phyloP scores from a whole-genome alignment of 495 filamentous ascomycete species.

The Talaromyces adpressus region DNA sequence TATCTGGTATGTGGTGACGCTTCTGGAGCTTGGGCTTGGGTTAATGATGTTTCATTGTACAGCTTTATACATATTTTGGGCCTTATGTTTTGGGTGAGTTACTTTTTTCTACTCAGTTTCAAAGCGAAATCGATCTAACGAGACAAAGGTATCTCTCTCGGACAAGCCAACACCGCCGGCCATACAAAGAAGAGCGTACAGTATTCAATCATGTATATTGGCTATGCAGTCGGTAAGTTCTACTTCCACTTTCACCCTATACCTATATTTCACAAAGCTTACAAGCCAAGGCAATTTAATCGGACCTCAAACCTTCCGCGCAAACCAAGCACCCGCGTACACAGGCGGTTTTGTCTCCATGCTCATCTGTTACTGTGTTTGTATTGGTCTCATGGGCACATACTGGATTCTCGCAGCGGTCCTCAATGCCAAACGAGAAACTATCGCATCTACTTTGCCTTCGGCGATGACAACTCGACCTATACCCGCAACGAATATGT shows the following conservation, averaged over 20 bases:
- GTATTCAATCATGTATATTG: constrained; percentile 23
- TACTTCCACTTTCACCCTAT: constrained; percentile 6
- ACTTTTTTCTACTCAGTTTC: neutral
- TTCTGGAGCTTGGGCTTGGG: neutral
- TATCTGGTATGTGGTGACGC: constrained; percentile 19
- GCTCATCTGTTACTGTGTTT: constrained; percentile 22
- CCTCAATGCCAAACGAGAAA: constrained; percentile 14
- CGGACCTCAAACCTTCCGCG: constrained; percentile 54
- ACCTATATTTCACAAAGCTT: neutral
- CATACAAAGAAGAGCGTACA: constrained; percentile 26
- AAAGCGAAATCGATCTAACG: neutral
- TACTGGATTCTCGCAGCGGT: constrained; percentile 21
- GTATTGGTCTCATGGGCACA: constrained; percentile 17
- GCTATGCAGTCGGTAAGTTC: constrained; percentile 19
- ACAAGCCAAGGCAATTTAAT: constrained; percentile 45
- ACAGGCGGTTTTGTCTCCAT: constrained; percentile 24
- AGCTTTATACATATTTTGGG: constrained; percentile 30
- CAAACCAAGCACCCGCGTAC: constrained; percentile 44
- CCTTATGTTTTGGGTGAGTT: constrained; percentile 24
- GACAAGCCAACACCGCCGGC: constrained; percentile 33
- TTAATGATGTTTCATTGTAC: neutral
- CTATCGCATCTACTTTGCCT: neutral
- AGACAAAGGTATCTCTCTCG: constrained; percentile 20
- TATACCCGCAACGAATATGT: neutral
- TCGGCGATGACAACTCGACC: neutral